Percentiles rank a stretch among this genome's conserved stretches.
Conservation (phyloP, 345 rosid genomes). For the Brassica cretica region DNA sequence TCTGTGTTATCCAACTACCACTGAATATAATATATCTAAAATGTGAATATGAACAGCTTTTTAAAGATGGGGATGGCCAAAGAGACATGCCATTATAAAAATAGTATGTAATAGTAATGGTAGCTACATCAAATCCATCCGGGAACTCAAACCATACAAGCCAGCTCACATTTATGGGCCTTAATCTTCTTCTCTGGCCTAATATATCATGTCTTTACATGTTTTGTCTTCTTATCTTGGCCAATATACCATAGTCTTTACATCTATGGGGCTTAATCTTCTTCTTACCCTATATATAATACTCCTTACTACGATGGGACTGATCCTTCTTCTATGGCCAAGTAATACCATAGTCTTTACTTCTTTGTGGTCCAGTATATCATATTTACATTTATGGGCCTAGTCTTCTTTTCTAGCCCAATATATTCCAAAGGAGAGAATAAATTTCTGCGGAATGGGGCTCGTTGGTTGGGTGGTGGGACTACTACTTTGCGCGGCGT, state of each 20-base stretch:
- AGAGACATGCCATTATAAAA: neutral
- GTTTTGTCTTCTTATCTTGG: too few species aligned
- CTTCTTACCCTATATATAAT: too few species aligned
- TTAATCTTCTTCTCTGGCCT: neutral
- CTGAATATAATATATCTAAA: neutral
- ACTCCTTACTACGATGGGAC: too few species aligned
- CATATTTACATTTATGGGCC: neutral
- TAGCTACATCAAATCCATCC: neutral
- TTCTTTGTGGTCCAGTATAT: too few species aligned
- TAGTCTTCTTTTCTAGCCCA: neutral
- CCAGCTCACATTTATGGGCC: neutral
- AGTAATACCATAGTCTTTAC: too few species aligned
- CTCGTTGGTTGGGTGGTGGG: neutral
- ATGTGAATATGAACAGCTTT: neutral
- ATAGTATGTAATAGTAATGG: neutral
- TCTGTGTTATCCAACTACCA: slow-evolving; percentile 17
- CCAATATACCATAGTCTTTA: too few species aligned
- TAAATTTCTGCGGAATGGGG: neutral
- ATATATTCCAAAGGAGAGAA: neutral
- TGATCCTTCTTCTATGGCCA: too few species aligned
- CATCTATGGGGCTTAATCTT: too few species aligned
- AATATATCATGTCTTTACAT: too few species aligned
- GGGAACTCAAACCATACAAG: neutral
- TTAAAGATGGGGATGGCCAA: neutral
- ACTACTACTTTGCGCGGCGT: neutral